phyloP scores from a whole-genome alignment of 2,329 filamentous ascomycete species.

The Cladosporium sp. region DNA sequence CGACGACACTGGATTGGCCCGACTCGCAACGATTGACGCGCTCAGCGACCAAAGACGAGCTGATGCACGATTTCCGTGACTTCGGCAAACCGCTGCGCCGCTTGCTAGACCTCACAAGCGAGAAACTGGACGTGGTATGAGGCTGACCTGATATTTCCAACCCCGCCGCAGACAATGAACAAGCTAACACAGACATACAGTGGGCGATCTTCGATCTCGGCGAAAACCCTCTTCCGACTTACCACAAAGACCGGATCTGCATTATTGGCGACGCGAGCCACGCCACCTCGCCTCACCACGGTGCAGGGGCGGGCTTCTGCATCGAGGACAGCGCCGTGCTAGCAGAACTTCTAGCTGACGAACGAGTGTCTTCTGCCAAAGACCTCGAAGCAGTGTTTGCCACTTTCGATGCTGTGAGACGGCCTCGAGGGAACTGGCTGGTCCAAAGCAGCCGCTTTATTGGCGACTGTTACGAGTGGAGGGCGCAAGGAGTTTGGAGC shows the following conservation, averaged over 20 bases:
- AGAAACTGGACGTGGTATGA: constrained; percentile 17
- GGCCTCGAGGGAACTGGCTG: constrained; percentile 43
- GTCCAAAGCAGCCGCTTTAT: constrained; percentile 37
- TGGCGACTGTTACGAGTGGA: constrained; percentile 39
- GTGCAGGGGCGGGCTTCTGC: constrained; percentile 29
- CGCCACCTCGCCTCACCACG: constrained; percentile 40
- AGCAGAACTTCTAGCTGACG: constrained; percentile 22
- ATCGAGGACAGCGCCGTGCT: constrained; percentile 25
- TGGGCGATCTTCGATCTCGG: constrained; percentile 41
- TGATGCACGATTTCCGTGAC: constrained; percentile 22
- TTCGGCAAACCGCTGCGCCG: constrained; percentile 22
- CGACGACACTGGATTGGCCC: constrained; percentile 21
- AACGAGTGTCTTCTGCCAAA: constrained; percentile 14
- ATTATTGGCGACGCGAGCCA: constrained; percentile 41
- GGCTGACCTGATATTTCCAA: not conserved
- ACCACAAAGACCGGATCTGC: constrained; percentile 32
- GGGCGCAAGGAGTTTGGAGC: constrained; percentile 16
- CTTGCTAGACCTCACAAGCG: constrained; percentile 23
- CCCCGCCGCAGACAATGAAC: too few relatives aligned
- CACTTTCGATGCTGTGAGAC: constrained; percentile 36
- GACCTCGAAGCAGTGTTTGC: constrained; percentile 34
- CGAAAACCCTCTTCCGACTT: constrained; percentile 33
- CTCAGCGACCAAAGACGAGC: constrained; percentile 21
- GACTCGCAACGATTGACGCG: constrained; percentile 20
- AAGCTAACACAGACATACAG: constrained; percentile 10